Base-by-base conservation (phyloP, 129 eudicot species). In the Logfia minima region DNA sequence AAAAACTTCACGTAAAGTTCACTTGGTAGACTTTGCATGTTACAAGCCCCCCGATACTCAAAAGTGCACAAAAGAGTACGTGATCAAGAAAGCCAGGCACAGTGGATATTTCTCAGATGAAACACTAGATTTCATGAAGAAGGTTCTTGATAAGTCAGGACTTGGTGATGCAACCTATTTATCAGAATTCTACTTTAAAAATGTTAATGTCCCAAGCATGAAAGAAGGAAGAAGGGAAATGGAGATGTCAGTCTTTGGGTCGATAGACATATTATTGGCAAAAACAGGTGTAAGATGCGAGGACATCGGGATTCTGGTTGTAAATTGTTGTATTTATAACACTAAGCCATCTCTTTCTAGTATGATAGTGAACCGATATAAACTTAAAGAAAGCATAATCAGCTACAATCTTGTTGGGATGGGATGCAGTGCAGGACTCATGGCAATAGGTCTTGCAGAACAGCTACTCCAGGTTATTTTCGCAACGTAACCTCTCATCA, bases 361-460 rank as follows among this genome's bases (percentile, higher is more conserved):
- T 68, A 79, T 80, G 77, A 79, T 90, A 23, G 88, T 90, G 65
- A 90, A 86, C 51, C 85, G 73, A 1, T 88, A 88, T 75, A 90
- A 88, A 83, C 82, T 90, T 24, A 86, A 74, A 34, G 86, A 83
- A 11, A 35, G 78, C 68, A 66, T 90, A 34, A 41, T 45, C 2
- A 88, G 82, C 77, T 88, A 86, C 34, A 88, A 86, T 77, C 82
- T 90, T 26, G 60, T 75, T 41, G 96, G 96, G 5, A 90, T 90
- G 96, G 96, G 96, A 3, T 90, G 96, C 76, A 88, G 87, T 62
- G 90, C 93, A 16, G 86, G 93, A 6, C 82, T 84, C 24, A 52
- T 72, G 64, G 87, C 91, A 1, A 76, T 88, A 29, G 92, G 87
- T 69, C 86, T 90, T 14, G 93, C 93, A 22, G 82, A 84, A 64